phyloP scores from a whole-genome alignment of 2,329 filamentous ascomycete species.

The Calonectria hawksworthii region DNA sequence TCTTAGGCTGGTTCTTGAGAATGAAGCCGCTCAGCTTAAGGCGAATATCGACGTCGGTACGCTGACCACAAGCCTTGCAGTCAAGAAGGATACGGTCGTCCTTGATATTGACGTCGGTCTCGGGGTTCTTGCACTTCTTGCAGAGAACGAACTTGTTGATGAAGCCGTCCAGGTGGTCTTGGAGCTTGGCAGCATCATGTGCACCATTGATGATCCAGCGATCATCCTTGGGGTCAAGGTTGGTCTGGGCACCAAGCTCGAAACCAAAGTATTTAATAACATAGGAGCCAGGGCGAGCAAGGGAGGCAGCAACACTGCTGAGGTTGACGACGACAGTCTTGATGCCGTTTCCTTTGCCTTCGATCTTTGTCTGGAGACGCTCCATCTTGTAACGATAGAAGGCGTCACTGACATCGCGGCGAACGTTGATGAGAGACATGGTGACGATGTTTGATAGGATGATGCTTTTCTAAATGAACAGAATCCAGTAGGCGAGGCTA shows the following conservation, averaged over 20 bases:
- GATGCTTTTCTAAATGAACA: constrained; percentile 34
- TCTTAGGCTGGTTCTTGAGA: constrained; percentile 92
- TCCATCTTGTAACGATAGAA: constrained; percentile 99
- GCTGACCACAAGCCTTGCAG: constrained; percentile 98
- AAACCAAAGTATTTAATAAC: constrained; percentile 99
- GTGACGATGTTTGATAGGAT: constrained; percentile 63
- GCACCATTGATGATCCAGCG: constrained; percentile 99
- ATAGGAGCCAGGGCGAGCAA: constrained; percentile 92
- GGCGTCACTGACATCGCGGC: constrained; percentile 96
- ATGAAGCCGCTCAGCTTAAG: constrained; percentile 98
- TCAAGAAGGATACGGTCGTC: constrained; percentile 92
- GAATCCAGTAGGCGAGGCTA: constrained; percentile 34
- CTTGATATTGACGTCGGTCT: constrained; percentile 96
- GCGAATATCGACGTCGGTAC: constrained; percentile 89
- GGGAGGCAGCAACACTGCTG: constrained; percentile 90
- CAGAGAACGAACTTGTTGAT: constrained; percentile 99
- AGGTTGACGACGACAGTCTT: constrained; percentile 98
- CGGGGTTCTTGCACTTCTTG: constrained; percentile 99
- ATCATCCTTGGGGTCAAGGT: constrained; percentile 96
- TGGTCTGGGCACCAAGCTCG: constrained; percentile 98
- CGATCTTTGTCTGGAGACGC: constrained; percentile 97
- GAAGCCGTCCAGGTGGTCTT: constrained; percentile 98
- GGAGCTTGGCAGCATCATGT: constrained; percentile 93
- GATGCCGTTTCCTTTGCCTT: constrained; percentile 99
- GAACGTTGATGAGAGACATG: constrained; percentile 99